Conservation (phyloP, 1,139 yeast species). For the Blastobotrys petasosporus region DNA sequence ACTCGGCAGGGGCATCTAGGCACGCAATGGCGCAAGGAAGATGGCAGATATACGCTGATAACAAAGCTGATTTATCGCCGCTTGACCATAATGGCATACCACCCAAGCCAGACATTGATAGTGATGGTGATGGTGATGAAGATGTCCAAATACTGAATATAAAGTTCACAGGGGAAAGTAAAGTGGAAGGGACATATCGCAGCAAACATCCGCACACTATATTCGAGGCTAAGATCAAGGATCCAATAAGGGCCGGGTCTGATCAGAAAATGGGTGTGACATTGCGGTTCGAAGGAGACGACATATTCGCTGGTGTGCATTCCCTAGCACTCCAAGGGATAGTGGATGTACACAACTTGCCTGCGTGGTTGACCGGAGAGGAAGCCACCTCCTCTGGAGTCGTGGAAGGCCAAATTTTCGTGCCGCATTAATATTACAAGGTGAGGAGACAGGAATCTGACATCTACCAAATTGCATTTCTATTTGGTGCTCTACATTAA, state of each 20-base stretch:
- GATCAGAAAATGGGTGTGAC: conserved; percentile 37
- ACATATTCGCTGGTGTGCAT: conserved; percentile 75
- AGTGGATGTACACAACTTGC: conserved; percentile 51
- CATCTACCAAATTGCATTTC: not conserved
- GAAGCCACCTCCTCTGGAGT: conserved; percentile 49
- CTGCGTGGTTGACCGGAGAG: conserved; percentile 80
- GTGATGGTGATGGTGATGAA: not conserved
- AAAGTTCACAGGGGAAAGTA: conserved; percentile 25
- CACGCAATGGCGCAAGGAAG: conserved; percentile 24
- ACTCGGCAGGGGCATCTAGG: conserved; percentile 52
- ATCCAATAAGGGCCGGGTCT: conserved; percentile 17
- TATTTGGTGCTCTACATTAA: not conserved
- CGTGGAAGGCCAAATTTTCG: conserved; percentile 36
- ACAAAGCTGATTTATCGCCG: conserved; percentile 25
- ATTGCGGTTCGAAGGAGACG: conserved; percentile 58
- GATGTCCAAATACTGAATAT: conserved; percentile 21
- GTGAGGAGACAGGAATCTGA: not conserved
- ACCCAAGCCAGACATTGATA: not conserved
- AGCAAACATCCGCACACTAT: conserved; percentile 48
- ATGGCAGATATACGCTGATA: conserved; percentile 27
- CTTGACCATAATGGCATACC: conserved; percentile 13
- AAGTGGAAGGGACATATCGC: conserved; percentile 21
- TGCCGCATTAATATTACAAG: not conserved
- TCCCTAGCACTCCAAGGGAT: conserved; percentile 54
- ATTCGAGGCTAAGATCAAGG: conserved; percentile 42